phyloP scores from a whole-genome alignment of 306 rosid genomes.

The Lathyrus tuberosus region DNA sequence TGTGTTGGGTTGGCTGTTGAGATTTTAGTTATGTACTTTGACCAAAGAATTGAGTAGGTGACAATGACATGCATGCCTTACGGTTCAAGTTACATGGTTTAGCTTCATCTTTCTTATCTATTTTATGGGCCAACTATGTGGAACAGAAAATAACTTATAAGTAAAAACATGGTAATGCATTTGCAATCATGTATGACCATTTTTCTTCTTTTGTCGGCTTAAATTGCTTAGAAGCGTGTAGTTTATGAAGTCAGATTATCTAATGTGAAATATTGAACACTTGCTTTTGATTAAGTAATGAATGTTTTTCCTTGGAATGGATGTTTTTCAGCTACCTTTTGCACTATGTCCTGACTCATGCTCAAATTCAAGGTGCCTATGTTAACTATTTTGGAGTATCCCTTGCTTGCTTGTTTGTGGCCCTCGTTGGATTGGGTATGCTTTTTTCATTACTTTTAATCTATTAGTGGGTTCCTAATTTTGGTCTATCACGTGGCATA shows the following conservation, averaged over 20 bases:
- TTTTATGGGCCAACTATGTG: slow-evolving; percentile 30
- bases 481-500: slow-evolving; percentile 32
- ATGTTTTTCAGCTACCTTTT: slow-evolving; percentile 71
- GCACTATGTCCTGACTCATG: slow-evolving; percentile 67
- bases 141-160: not conserved
- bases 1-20: slow-evolving; percentile 21
- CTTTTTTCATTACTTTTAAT: slow-evolving; percentile 23
- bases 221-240: slow-evolving; percentile 23
- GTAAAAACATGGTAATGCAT: slow-evolving; percentile 12
- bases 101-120: slow-evolving; percentile 13
- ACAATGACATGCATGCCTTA: slow-evolving; percentile 36
- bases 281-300: slow-evolving; percentile 43
- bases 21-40: slow-evolving; percentile 19
- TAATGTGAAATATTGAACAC: slow-evolving; percentile 36
- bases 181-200: slow-evolving; percentile 7
- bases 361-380: slow-evolving; percentile 61
- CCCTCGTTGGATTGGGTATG: slow-evolving; percentile 85
- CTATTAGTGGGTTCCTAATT: slow-evolving; percentile 22
- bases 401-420: slow-evolving; percentile 67
- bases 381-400: slow-evolving; percentile 56
- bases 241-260: slow-evolving; percentile 17
- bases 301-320: slow-evolving; percentile 39
- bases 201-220: slow-evolving; percentile 7
- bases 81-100: slow-evolving; percentile 25
- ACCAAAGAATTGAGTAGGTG: slow-evolving; percentile 25